Conservation (phyloP, 345 rosid species). For the Gossypium bickii region DNA sequence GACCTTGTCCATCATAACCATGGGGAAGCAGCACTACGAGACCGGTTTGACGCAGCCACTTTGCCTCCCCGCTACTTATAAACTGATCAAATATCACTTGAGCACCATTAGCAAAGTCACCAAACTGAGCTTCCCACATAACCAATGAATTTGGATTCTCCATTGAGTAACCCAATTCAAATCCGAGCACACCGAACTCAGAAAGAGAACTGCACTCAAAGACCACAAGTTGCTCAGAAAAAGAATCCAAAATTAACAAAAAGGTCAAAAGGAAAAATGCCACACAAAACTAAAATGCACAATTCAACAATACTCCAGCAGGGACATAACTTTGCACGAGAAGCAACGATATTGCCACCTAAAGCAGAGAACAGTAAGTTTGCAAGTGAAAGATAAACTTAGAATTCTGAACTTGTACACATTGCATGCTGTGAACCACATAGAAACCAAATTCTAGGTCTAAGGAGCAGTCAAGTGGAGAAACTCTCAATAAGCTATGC, state of each 20-base stretch:
- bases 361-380: not conserved
- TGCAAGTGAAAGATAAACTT: not conserved
- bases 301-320: not conserved
- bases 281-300: not conserved
- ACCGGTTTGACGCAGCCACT: conserved; percentile 82
- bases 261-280: not conserved
- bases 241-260: not conserved
- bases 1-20: conserved; percentile 86
- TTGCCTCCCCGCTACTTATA: conserved; percentile 75
- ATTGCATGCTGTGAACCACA: not conserved
- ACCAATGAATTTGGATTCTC: conserved; percentile 79
- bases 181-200: conserved; percentile 81
- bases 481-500: not conserved
- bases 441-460: not conserved
- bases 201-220: conserved; percentile 63
- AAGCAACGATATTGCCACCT: not conserved
- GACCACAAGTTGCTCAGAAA: not conserved
- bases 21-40: conserved; percentile 77
- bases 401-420: not conserved
- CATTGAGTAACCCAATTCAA: conserved; percentile 85
- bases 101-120: conserved; percentile 81
- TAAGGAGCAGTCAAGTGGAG: not conserved
- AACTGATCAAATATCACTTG: conserved; percentile 85
- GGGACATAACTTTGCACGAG: not conserved
- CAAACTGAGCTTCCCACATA: conserved; percentile 88